Evolutionary conservation across 2,329 filamentous ascomycete species (phyloP).

Genomic region (Penicillium psychrosexuale): DNA sequence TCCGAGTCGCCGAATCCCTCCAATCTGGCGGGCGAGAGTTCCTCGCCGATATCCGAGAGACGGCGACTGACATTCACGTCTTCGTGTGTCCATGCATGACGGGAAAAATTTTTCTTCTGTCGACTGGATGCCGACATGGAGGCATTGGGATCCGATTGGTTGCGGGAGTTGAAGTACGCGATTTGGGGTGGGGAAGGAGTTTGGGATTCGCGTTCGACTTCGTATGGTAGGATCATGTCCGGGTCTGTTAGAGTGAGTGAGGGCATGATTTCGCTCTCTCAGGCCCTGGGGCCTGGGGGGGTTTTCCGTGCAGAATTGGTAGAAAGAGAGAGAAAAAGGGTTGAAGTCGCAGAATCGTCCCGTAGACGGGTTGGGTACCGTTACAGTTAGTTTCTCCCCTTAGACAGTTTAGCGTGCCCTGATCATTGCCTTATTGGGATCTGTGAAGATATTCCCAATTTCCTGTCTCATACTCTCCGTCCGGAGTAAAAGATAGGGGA

Average conservation of each 20-base stretch:
- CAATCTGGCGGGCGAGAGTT: conserved; percentile 30
- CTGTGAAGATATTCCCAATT: conserved; percentile 11
- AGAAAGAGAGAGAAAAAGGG: background rate
- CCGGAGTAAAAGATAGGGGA: background rate
- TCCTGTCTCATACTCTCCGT: background rate
- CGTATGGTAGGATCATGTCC: conserved; percentile 87
- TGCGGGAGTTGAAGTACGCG: conserved; percentile 40
- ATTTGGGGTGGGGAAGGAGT: conserved; percentile 51
- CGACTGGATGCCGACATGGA: conserved; percentile 5
- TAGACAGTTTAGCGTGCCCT: conserved; percentile 22
- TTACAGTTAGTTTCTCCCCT: conserved; percentile 12
- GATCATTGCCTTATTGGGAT: conserved; percentile 24
- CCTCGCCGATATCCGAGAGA: conserved; percentile 47
- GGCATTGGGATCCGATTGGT: conserved; percentile 27
- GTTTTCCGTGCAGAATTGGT: background rate
- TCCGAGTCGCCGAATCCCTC: conserved; percentile 18
- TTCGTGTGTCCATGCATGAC: conserved; percentile 36
- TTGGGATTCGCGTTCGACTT: conserved; percentile 51
- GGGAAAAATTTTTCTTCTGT: conserved; percentile 32
- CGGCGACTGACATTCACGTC: conserved; percentile 41
- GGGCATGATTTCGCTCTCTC: conserved; percentile 46
- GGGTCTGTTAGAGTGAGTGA: conserved; percentile 90
- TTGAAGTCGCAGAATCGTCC: background rate
- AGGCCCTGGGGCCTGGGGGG: conserved; percentile 10
- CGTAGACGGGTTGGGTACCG: background rate